Evolutionary conservation across 23 red algal genomes (phyloP), one percentile per base, ranked within the genome.

Genomic region (Cyanidioschyzon merolae): DNA sequence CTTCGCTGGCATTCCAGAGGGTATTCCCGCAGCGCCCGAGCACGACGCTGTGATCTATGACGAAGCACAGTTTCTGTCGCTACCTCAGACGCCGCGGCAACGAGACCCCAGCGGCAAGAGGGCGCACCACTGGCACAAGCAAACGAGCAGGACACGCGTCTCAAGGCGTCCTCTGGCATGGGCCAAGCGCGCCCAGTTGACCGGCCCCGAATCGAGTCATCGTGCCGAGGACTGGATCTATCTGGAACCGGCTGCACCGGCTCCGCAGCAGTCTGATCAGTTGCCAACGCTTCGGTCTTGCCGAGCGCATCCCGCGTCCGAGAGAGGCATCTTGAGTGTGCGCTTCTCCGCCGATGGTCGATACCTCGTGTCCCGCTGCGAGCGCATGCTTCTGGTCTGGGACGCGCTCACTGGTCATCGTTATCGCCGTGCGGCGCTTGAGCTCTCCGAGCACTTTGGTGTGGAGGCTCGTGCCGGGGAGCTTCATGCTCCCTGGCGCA

Each of bases 391-490:
- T 3, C 63, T 71, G 16, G 63, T 71, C n/a, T 71, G 63, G 63
- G 63, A 71, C 29, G 63, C 63, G n/a, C 29, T 71, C n/a, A 71
- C 63, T 35, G 63, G 63, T 7, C 63, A 71, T 35, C 63, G 63
- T 12, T 7, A 17, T 7, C 63, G 30, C 3, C 63, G 32, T 7
- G 63, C 21, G 12, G n/a, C 29, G 16, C 63, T 71, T 7, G 63
- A 71, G 2, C n/a, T 71, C 7, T 3, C 21, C 16, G 63, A 71
- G 29, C 2, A 15, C 2, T 71, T 32, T 35, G 63, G 45, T 21
- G 12, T 54, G 7, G 45, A 54, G 45, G 45, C 45, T 15, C 45
- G 45, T 15, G 7, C 45, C 45, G 45, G 45, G 7, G 45, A 54
- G 12, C 45, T 15, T 15, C 21, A 54, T 21, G 45, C 45, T 7